Evolutionary conservation across 768 basidiomycete genomes (phyloP).

Genomic region (Cyclocybe cylindracea): DNA sequence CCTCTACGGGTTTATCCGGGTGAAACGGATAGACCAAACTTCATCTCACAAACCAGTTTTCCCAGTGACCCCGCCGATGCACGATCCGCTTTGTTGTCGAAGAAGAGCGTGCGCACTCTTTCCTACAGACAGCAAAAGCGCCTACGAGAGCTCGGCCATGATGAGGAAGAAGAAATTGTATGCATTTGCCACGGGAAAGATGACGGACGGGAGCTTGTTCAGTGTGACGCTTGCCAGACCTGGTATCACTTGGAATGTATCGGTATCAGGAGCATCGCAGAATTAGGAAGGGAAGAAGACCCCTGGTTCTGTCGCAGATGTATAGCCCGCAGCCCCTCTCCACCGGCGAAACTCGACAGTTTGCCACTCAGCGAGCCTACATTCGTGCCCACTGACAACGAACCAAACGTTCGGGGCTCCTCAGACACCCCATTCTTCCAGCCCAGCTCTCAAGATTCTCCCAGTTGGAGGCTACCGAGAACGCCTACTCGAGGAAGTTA

Average conservation of each 20-base stretch:
- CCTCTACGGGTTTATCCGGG: slow-evolving; percentile 47
- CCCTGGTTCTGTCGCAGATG: slow-evolving; percentile 76
- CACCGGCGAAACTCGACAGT: slow-evolving; percentile 33
- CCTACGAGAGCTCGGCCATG: slow-evolving; percentile 33
- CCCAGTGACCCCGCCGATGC: slow-evolving; percentile 79
- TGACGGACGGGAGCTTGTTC: slow-evolving; percentile 76
- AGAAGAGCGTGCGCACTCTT: slow-evolving; percentile 65
- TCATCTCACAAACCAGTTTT: slow-evolving; percentile 36
- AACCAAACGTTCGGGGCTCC: slow-evolving; percentile 36
- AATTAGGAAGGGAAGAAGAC: slow-evolving; percentile 76
- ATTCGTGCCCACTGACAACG: slow-evolving; percentile 67
- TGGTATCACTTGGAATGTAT: slow-evolving; percentile 87
- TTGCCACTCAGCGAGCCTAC: slow-evolving; percentile 57
- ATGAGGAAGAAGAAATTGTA: slow-evolving; percentile 45
- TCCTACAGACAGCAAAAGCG: slow-evolving; percentile 52
- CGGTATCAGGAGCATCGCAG: slow-evolving; percentile 61
- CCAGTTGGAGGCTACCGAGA: slow-evolving; percentile 53
- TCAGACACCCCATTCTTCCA: slow-evolving; percentile 65
- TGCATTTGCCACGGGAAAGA: slow-evolving; percentile 71
- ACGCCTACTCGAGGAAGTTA: slow-evolving; percentile 42
- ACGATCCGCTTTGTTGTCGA: slow-evolving; percentile 68
- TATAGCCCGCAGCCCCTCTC: slow-evolving; percentile 42
- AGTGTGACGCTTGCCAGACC: slow-evolving; percentile 76
- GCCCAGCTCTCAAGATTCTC: slow-evolving; percentile 55
- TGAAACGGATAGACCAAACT: slow-evolving; percentile 17